Evolutionary conservation across 139 green algal genomes (phyloP).

Genomic region (Axilococcus clingmanii): DNA sequence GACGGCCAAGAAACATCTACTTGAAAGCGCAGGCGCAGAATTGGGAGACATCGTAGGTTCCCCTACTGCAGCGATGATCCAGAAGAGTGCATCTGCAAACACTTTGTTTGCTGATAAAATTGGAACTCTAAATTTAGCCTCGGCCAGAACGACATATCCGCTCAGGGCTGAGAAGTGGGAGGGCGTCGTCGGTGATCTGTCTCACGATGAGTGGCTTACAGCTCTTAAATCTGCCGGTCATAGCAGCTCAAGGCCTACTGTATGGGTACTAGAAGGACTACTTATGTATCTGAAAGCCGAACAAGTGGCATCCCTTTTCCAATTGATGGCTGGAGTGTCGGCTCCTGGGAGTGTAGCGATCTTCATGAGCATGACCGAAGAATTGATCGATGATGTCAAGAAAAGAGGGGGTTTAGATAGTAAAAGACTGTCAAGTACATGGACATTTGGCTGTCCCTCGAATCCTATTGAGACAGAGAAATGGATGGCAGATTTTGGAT

Average conservation of each 20-base stretch:
- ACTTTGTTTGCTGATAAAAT: too few relatives aligned
- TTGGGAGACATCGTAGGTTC: background rate
- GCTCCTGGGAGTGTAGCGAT: slow-evolving; percentile 1
- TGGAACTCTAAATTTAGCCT: too few relatives aligned
- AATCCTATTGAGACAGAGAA: slow-evolving; percentile 13
- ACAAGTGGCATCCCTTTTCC: slow-evolving; percentile 9
- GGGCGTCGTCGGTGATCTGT: slow-evolving; percentile 2
- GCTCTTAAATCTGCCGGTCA: slow-evolving; percentile 7
- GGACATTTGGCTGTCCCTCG: slow-evolving; percentile 22
- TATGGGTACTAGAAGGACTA: slow-evolving; percentile 47
- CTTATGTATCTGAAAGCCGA: slow-evolving; percentile 42
- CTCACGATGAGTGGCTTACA: background rate
- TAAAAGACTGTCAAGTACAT: slow-evolving; percentile 9
- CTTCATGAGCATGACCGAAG: slow-evolving; percentile 7
- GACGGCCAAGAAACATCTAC: slow-evolving; percentile 31
- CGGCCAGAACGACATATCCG: too few relatives aligned
- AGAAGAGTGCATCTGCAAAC: too few relatives aligned
- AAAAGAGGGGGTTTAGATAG: background rate
- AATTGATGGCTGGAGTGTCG: background rate
- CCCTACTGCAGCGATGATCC: too few relatives aligned
- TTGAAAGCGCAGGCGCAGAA: background rate
- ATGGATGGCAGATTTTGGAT: slow-evolving; percentile 1
- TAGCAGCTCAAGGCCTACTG: slow-evolving; percentile 6
- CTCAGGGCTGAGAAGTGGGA: background rate
- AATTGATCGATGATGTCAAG: slow-evolving; percentile 8